A percentile compares a stretch with the other conserved stretches of the same genome.
Conservation (phyloP, 129 eudicot genomes). For the Cynara cardunculus region DNA sequence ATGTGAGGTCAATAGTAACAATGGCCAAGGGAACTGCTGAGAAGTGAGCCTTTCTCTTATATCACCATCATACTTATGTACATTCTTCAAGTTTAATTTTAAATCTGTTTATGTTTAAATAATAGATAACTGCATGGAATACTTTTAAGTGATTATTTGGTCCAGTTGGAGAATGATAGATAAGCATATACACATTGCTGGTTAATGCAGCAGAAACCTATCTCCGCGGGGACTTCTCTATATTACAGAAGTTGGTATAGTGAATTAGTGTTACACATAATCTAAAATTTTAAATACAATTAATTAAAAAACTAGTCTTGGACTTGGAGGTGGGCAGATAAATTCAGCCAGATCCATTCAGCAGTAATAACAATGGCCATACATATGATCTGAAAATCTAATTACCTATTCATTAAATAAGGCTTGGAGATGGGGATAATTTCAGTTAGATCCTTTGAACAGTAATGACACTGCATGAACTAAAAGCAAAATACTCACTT, state of each 20-base stretch:
- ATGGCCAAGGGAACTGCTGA: constrained; percentile 81
- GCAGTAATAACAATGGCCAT: not conserved
- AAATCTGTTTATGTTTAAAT: constrained; percentile 11
- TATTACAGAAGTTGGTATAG: not conserved
- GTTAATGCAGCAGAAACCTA: not conserved
- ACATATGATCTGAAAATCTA: not conserved
- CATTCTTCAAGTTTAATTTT: constrained; percentile 1
- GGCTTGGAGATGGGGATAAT: not conserved
- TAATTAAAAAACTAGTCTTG: not conserved
- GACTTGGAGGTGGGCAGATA: not conserved
- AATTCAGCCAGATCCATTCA: not conserved
- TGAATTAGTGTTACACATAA: not conserved
- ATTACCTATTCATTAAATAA: not conserved
- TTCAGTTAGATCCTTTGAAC: not conserved
- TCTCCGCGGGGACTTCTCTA: not conserved
- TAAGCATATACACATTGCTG: not conserved
- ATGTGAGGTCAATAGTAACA: constrained; percentile 67
- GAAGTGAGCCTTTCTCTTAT: constrained; percentile 43
- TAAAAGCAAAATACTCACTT: not conserved
- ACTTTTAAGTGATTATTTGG: constrained; percentile 1
- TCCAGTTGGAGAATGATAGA: too few species aligned
- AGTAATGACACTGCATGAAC: not conserved
- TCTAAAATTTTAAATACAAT: not conserved
- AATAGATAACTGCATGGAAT: not conserved
- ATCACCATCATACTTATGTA: not conserved